These are phyloP conservation scores for Irpex sp. DNA, from an alignment of 1,284 basidiomycete species.

Conservation along the genomic window DNA sequence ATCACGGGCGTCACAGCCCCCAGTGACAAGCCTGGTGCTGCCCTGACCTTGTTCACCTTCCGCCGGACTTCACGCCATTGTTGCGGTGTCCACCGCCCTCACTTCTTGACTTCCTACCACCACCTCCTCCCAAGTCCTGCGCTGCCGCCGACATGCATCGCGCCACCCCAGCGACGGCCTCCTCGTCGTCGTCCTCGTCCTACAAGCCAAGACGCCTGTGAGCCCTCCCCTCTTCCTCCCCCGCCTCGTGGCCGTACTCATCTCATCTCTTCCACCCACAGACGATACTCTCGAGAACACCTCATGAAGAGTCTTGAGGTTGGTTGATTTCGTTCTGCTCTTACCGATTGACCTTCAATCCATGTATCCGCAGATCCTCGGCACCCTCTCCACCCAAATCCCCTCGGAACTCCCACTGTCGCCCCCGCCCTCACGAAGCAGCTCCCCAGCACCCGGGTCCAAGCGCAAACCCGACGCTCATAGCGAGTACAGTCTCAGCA, in stretches of 20 bases:
- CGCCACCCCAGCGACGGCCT: conserved; percentile 22
- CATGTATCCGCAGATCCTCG: conserved; percentile 48
- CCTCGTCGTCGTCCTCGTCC: conserved; percentile 20
- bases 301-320: conserved; percentile 62
- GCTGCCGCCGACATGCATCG: conserved; percentile 25
- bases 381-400: conserved; percentile 48
- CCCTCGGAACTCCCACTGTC: conserved; percentile 65
- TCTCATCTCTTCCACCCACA: conserved; percentile 27
- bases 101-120: conserved; percentile 36
- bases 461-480: conserved; percentile 60
- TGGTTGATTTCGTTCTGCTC: conserved; percentile 18
- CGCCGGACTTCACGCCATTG: conserved; percentile 28
- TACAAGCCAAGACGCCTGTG: conserved; percentile 35
- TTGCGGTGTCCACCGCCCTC: conserved; percentile 27
- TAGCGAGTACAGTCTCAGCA: conserved; percentile 39
- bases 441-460: conserved; percentile 50
- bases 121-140: conserved; percentile 21
- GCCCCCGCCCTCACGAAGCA: conserved; percentile 59
- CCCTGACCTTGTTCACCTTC: conserved; percentile 26
- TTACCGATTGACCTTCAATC: conserved; percentile 5
- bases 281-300: conserved; percentile 57
- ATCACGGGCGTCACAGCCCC: conserved; percentile 1
- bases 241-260: conserved; percentile 22
- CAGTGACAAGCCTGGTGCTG: conserved; percentile 8
- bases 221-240: conserved; percentile 21